Base-by-base conservation (phyloP, 305 asterid species). In the Plantago coronopus region DNA sequence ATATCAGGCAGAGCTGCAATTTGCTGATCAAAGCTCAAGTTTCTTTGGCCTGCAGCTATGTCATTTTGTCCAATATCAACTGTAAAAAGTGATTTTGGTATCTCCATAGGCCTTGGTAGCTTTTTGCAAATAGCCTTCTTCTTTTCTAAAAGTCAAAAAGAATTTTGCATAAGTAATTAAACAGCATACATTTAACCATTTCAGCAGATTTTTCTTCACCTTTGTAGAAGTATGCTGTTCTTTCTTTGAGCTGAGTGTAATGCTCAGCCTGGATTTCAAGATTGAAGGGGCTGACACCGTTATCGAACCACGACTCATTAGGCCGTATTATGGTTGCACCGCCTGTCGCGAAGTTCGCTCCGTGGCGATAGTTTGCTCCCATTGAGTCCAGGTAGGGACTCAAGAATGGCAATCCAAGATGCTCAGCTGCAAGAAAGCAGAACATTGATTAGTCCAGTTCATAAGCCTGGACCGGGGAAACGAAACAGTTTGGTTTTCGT, bases 21-120 rank as follows among this genome's bases (percentile, higher is more conserved):
- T 55, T 83, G 85, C 29, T 62, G 67, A 50, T 73, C 70, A 48
- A 46, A 46, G 53, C 25, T 48, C 25, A 48, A 48, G 14, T 48
- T 48, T 48, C 53, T 48, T 48, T 48, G 53, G 11, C 25, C 80
- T 2, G 71, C 79, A 54, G 86, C 75, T 11, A 87, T 21, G 46
- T 90, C 97, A 54, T 85, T 90, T 59, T 87, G 95, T n/a, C 94
- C 96, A 7, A 90, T 85, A 59, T 87, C 95, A 17, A 87, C n/a
- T 9, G 76, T 65, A 69, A 73, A 82, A n/a, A 91, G 81, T 20
- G 98, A 80, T 57, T 74, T 78, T 6, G 85, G 69, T 59, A 88
- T 71, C 15, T 79, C 82, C 48, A 53, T 49, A 1, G 83, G 91
- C 54, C 59, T 77, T 0, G 88, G 87, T 19, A 88, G 71, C 69